Evolutionary conservation across 2,329 filamentous ascomycete species (phyloP).

Genomic region (Cercospora sojina): DNA sequence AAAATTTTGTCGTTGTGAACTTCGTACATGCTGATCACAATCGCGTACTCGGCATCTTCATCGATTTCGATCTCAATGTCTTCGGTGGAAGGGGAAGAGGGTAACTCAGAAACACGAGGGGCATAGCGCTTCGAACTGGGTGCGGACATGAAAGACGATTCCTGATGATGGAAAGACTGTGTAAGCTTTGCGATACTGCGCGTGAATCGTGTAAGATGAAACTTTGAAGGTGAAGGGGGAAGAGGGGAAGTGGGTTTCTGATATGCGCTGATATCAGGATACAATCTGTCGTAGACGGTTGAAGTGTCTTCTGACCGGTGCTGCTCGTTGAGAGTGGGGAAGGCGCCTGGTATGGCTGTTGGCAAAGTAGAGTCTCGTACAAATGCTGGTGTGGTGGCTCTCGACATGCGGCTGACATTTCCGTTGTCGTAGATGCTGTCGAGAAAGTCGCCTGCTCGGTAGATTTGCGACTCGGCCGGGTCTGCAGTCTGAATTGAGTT

Average conservation of each 20-base stretch:
- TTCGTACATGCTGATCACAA: slow-evolving; percentile 96
- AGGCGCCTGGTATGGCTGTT: slow-evolving; percentile 30
- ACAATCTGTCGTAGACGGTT: slow-evolving; percentile 35
- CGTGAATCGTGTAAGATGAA: slow-evolving; percentile 22
- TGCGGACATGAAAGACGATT: slow-evolving; percentile 42
- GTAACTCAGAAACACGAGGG: slow-evolving; percentile 68
- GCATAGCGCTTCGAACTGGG: slow-evolving; percentile 55
- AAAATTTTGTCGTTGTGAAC: slow-evolving; percentile 99
- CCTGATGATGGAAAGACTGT: slow-evolving; percentile 32
- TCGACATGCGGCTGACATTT: slow-evolving; percentile 43
- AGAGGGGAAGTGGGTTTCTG: slow-evolving; percentile 23
- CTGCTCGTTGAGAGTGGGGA: slow-evolving; percentile 26
- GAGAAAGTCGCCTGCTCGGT: slow-evolving; percentile 72
- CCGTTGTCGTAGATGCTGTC: slow-evolving; percentile 74
- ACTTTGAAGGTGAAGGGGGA: slow-evolving; percentile 24
- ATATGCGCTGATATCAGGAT: slow-evolving; percentile 34
- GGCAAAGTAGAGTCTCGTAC: slow-evolving; percentile 39
- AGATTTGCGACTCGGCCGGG: slow-evolving; percentile 74
- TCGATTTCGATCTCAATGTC: slow-evolving; percentile 67
- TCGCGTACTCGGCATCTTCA: slow-evolving; percentile 72
- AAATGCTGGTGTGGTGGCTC: slow-evolving; percentile 50
- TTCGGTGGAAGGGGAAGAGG: slow-evolving; percentile 72
- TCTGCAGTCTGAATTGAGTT: slow-evolving; percentile 75
- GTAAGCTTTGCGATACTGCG: slow-evolving; percentile 35
- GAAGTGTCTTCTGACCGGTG: slow-evolving; percentile 24